These are phyloP conservation scores for Rosa multiflora DNA, from an alignment of 306 rosid genomes.

Conservation along the genomic window DNA sequence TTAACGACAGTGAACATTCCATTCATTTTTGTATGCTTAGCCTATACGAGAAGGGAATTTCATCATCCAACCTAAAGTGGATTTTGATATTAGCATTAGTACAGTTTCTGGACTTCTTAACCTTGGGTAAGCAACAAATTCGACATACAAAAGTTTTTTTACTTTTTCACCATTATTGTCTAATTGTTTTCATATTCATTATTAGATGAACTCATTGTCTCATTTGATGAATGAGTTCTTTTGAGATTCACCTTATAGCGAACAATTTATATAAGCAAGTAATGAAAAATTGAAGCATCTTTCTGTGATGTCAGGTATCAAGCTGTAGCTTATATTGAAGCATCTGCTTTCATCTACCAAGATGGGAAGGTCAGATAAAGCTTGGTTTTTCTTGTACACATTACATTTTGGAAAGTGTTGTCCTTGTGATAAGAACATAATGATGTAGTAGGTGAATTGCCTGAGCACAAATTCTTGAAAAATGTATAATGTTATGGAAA, in stretches of 20 bases:
- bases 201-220: background rate
- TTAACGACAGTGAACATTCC: background rate
- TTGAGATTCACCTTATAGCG: background rate
- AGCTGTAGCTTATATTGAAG: conserved; percentile 97
- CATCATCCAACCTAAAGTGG: conserved; percentile 99
- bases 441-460: background rate
- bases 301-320: conserved; percentile 69
- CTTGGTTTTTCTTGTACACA: conserved; percentile 17
- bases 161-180: background rate
- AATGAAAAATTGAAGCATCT: background rate
- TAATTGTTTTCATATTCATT: background rate
- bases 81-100: conserved; percentile 91
- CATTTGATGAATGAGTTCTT: background rate
- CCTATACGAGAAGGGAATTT: conserved; percentile 98
- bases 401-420: background rate
- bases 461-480: background rate
- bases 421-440: background rate
- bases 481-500: background rate
- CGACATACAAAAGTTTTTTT: background rate
- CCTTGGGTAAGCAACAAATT: conserved; percentile 74
- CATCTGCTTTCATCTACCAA: conserved; percentile 94
- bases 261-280: background rate
- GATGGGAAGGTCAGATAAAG: conserved; percentile 79
- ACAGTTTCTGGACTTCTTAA: conserved; percentile 98
- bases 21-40: conserved; percentile 39